Evolutionary conservation across 2,329 filamentous ascomycete species (phyloP).

Genomic region (Sphaerulina populicola): DNA sequence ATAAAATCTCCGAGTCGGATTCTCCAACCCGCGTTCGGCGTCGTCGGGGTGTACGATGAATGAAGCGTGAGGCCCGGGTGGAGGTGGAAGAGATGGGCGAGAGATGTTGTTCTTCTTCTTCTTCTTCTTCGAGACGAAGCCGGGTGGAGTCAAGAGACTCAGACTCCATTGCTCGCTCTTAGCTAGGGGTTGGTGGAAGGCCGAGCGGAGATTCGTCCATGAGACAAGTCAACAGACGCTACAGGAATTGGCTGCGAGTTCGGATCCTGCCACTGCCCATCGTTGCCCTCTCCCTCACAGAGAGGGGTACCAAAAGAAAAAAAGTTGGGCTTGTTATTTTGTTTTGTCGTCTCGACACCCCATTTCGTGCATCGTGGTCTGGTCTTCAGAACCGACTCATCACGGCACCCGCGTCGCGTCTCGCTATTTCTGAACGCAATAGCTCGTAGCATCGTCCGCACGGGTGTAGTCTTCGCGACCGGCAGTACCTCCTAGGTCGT

Average conservation of each 20-base stretch:
- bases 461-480: no score
- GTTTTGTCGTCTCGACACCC: conserved; percentile 66
- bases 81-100: conserved; percentile 59
- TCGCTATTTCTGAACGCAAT: conserved; percentile 63
- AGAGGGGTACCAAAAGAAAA: no score
- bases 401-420: conserved; percentile 65
- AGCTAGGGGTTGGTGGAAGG: conserved; percentile 52
- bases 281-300: no score
- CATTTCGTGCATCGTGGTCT: conserved; percentile 72
- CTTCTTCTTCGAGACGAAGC: neutral
- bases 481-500: no score
- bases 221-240: conserved; percentile 71
- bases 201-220: conserved; percentile 56
- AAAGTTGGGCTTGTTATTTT: conserved; percentile 69
- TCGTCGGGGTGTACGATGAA: conserved; percentile 73
- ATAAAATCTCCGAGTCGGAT: conserved; percentile 47
- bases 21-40: conserved; percentile 67
- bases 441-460: conserved; percentile 50
- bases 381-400: no score
- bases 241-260: conserved; percentile 65
- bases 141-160: conserved; percentile 53
- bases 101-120: conserved; percentile 75
- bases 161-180: conserved; percentile 57
- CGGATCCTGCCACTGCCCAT: conserved; percentile 68
- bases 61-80: conserved; percentile 67